These are phyloP conservation scores for Neofusicoccum sp. DNA, from an alignment of 2,329 filamentous ascomycete genomes.

Conservation along the genomic window DNA sequence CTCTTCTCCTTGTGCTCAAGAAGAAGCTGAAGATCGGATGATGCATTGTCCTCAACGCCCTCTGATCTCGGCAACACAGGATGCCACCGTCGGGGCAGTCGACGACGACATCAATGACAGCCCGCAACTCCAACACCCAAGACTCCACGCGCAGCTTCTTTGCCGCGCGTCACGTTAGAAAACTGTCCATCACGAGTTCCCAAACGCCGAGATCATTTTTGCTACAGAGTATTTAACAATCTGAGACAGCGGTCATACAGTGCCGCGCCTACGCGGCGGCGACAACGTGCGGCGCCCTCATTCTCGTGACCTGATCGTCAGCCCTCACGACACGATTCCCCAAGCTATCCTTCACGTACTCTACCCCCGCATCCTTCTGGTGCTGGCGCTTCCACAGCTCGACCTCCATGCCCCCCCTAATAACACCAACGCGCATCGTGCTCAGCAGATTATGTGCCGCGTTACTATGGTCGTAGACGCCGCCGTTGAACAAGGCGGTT, in stretches of 20 bases:
- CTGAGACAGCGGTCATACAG: not conserved
- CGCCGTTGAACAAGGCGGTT: slow-evolving; percentile 87
- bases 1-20: too few relatives aligned
- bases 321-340: slow-evolving; percentile 11
- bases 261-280: not conserved
- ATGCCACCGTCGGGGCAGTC: too few relatives aligned
- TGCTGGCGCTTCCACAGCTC: slow-evolving; percentile 85
- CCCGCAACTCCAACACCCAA: too few relatives aligned
- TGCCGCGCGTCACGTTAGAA: too few relatives aligned
- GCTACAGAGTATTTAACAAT: too few relatives aligned
- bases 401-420: slow-evolving; percentile 75
- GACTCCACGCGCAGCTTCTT: too few relatives aligned
- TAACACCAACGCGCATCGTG: slow-evolving; percentile 83
- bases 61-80: too few relatives aligned
- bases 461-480: slow-evolving; percentile 87
- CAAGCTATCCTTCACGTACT: slow-evolving; percentile 7
- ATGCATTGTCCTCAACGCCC: too few relatives aligned
- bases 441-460: slow-evolving; percentile 85
- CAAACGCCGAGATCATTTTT: too few relatives aligned
- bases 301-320: slow-evolving; percentile 9
- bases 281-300: slow-evolving; percentile 6
- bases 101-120: too few relatives aligned
- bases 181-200: too few relatives aligned
- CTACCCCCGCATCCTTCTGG: slow-evolving; percentile 41
- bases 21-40: too few relatives aligned